phyloP scores from a whole-genome alignment of 352 stramenopile species.

The Pythium oligandrum region DNA sequence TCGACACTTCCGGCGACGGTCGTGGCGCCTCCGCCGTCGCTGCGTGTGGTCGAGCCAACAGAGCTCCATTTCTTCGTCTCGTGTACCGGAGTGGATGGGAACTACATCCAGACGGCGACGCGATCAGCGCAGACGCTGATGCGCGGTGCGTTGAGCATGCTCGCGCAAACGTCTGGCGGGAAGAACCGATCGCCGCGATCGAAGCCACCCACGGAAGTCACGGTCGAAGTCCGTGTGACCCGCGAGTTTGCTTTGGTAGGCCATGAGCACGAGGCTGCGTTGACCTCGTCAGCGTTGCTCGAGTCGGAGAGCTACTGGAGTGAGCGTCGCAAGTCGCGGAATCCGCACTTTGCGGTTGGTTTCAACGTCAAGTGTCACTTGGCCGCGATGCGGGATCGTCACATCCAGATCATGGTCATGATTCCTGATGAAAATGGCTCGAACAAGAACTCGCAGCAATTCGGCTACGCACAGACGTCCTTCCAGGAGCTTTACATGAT shows the following conservation, averaged over 20 bases:
- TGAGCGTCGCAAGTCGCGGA: constrained; percentile 55
- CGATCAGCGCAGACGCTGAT: constrained; percentile 70
- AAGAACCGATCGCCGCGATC: constrained; percentile 38
- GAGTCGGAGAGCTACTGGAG: constrained; percentile 66
- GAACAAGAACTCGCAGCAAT: constrained; percentile 62
- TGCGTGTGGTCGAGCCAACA: constrained; percentile 6
- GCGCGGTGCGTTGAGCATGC: constrained; percentile 67
- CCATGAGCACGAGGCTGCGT: constrained; percentile 10
- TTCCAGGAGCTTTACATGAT: constrained; percentile 77
- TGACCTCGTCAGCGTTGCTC: constrained; percentile 8
- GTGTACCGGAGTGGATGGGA: constrained; percentile 56
- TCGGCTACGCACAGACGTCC: constrained; percentile 66
- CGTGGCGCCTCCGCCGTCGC: not conserved
- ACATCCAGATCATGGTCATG: constrained; percentile 75
- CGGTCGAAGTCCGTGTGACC: constrained; percentile 57
- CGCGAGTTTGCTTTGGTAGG: constrained; percentile 37
- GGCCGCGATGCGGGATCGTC: constrained; percentile 43
- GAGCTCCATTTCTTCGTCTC: constrained; percentile 71
- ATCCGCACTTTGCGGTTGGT: constrained; percentile 64
- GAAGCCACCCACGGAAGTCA: constrained; percentile 58
- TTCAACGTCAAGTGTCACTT: constrained; percentile 53
- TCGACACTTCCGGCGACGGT: too few relatives aligned
- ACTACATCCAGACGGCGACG: constrained; percentile 32
- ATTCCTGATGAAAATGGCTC: constrained; percentile 65
- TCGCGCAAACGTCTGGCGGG: constrained; percentile 32